A percentile compares a stretch with the other conserved stretches of the same genome.
These are phyloP conservation scores for Entomortierella parvispora DNA, from an alignment of 192 early-diverging fungal genomes.

Conservation along the genomic window DNA sequence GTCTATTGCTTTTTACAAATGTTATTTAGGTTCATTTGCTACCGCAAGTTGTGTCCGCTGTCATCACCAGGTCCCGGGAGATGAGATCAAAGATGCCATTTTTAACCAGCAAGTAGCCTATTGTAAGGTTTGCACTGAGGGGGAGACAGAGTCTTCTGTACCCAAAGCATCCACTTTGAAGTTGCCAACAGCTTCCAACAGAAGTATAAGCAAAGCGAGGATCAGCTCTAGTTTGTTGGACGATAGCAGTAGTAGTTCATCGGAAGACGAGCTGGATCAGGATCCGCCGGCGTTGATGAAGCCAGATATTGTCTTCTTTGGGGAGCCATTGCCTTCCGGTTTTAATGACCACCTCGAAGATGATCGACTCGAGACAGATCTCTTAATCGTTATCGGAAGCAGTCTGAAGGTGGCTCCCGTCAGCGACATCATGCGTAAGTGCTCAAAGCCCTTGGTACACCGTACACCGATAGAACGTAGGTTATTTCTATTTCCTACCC, in stretches of 20 bases:
- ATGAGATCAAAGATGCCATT: conserved; percentile 83
- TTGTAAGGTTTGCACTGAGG: conserved; percentile 73
- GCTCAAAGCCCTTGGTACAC: not conserved
- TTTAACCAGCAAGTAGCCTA: conserved; percentile 78
- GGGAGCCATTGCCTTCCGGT: conserved; percentile 86
- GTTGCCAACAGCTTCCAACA: not conserved
- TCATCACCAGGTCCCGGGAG: conserved; percentile 76
- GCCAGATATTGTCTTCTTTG: conserved; percentile 98
- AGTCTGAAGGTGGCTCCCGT: conserved; percentile 97
- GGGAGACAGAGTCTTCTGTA: not conserved
- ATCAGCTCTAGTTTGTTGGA: not conserved
- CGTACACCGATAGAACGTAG: no score
- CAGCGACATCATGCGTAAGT: conserved; percentile 82
- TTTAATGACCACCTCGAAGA: conserved; percentile 78
- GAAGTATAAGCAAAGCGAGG: no score
- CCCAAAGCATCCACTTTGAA: no score
- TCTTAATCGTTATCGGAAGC: conserved; percentile 95
- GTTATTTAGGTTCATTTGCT: conserved; percentile 85
- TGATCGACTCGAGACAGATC: conserved; percentile 83
- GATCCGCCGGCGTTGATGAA: conserved; percentile 84
- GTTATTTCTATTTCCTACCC: not conserved
- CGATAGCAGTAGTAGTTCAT: conserved; percentile 9
- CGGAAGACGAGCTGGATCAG: conserved; percentile 52
- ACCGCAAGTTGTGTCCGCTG: conserved; percentile 92
- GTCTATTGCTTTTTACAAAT: not conserved